Base-by-base conservation (phyloP, 1,284 basidiomycete genomes). In the Rhodofomes roseus region DNA sequence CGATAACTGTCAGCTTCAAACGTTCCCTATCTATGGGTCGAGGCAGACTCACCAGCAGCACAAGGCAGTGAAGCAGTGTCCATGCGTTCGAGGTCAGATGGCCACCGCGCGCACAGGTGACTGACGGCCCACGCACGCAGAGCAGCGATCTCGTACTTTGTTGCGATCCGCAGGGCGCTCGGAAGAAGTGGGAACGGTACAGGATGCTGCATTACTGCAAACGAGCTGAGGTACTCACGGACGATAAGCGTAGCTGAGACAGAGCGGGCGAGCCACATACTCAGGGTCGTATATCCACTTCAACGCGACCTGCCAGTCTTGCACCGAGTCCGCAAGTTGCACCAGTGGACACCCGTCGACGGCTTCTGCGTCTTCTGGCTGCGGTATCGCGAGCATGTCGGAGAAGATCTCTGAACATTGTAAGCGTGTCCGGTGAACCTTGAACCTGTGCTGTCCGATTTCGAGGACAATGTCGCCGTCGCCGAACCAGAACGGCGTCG, bases 91-190 rank as follows among this genome's bases (percentile, higher is more conserved):
- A 73, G 44, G 14, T 72, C 65, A 36, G 31, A 46, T 18, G 75
- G 76, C 73, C 75, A 77, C 20, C 69, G 66, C 16, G 63, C 62
- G 20, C 60, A 41, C 27, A 75, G 56, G 25, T 71, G 63, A 9
- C 57, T 29, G 43, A 68, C 61, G 7, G 66, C 67, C 68, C 71
- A 74, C 16, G 65, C 58, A 34, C 70, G 68, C 25, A 76, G 61
- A 9, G 59, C 64, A 27, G 58, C 8, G 27, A 75, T 70, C 18
- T 73, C 73, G 55, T 77, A 75, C 57, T 76, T 76, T 2, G 73
- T 75, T 6, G 70, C 63, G 55, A 77, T 71, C n/a, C 73, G 65
- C 14, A 76, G 64, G 12, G 68, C 65, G 16, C 70, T 62, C 1
- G 70, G 62, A 3, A 76, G 57, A 3, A 65, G 57, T 44, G 70